Percentiles rank a stretch among this genome's conserved stretches.
Evolutionary conservation across 441 rosid species (phyloP).

Genomic region (Jatropha multifida): DNA sequence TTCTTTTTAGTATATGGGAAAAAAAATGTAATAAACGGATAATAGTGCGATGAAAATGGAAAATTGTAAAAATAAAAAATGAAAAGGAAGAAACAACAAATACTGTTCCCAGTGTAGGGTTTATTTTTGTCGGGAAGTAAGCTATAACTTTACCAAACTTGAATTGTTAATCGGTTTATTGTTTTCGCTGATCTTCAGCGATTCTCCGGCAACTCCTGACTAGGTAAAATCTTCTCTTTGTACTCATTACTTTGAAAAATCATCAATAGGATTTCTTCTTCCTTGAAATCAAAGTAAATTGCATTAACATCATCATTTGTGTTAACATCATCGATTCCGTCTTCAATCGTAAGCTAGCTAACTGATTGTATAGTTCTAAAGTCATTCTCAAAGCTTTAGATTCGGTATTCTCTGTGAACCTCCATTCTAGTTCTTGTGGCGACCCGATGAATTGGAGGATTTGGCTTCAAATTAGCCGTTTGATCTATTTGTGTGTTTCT

Average conservation of each 20-base stretch:
- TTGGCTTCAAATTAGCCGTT: background rate
- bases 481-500: background rate
- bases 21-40: no score
- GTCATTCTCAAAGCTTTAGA: background rate
- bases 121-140: conserved; percentile 17
- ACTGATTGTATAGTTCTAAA: background rate
- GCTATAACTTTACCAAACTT: conserved; percentile 26
- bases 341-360: background rate
- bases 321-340: background rate
- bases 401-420: background rate
- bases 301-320: background rate
- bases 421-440: background rate
- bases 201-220: conserved; percentile 21
- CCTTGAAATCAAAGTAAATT: background rate
- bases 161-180: background rate
- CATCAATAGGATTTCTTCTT: background rate
- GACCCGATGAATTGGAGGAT: background rate
- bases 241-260: background rate
- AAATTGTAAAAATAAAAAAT: background rate
- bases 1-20: no score
- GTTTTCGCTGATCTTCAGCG: background rate
- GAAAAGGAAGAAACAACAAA: background rate
- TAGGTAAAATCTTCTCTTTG: conserved; percentile 24
- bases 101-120: conserved; percentile 15
- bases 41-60: background rate